A percentile compares a stretch with the other conserved stretches of the same genome.
These are phyloP conservation scores for Fraxinus anomala DNA, from an alignment of 257 asterid species.

Conservation along the genomic window DNA sequence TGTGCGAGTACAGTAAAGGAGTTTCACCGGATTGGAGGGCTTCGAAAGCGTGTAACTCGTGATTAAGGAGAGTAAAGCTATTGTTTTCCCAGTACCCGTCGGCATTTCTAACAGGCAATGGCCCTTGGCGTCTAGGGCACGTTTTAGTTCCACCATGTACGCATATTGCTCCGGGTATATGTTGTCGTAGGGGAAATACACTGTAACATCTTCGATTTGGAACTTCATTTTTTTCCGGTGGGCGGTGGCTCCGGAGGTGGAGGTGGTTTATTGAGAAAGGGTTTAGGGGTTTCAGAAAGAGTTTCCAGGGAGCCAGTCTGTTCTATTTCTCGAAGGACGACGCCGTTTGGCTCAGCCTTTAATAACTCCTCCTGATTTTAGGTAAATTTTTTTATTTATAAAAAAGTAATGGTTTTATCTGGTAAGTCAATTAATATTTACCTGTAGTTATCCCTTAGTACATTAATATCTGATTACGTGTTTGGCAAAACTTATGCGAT, in stretches of 20 bases:
- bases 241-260: conserved; percentile 22
- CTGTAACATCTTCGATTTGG: conserved; percentile 89
- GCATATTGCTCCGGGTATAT: conserved; percentile 92
- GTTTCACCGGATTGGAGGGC: conserved; percentile 70
- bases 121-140: conserved; percentile 92
- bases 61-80: conserved; percentile 82
- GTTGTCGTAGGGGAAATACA: conserved; percentile 89
- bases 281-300: background rate
- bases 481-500: no score
- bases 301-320: background rate
- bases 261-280: background rate
- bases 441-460: no score
- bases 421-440: no score
- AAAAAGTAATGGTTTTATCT: no score
- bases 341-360: background rate
- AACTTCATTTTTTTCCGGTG: conserved; percentile 63
- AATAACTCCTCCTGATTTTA: no score
- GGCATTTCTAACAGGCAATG: conserved; percentile 97
- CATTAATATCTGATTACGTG: no score
- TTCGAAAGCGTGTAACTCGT: conserved; percentile 82
- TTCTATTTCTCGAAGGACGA: background rate
- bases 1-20: conserved; percentile 89
- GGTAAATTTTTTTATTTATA: no score
- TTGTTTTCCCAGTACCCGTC: conserved; percentile 95
- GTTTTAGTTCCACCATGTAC: conserved; percentile 93